Evolutionary conservation across 2,329 filamentous ascomycete species (phyloP), one percentile per base, ranked within the genome.

Genomic region (Neoascochyta sp.): DNA sequence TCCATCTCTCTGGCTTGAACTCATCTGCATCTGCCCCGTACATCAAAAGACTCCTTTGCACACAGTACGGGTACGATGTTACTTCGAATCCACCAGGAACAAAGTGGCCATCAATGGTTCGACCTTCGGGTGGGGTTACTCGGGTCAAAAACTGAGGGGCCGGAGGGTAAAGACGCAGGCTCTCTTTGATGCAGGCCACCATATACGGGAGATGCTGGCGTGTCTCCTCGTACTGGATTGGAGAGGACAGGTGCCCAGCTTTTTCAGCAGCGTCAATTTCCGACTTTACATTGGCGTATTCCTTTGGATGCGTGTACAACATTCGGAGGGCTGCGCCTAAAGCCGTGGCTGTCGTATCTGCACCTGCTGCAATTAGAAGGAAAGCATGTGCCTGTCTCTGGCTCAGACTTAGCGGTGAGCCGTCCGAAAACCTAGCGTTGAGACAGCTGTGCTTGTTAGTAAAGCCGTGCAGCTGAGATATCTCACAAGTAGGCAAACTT

Each of bases 121-220:
- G 53, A 2, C 54, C 56, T 3, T 39, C 45, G 11, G 44, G 34
- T 3, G 51, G 48, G 7, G 31, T 58, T 4, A 70, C 50, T 0
- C 73, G 63, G 3, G 71, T 66, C 45, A 76, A 72, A 15, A 75
- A 64, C 33, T 69, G 74, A 2, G 71, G 67, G 0, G 69, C 71
- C 0, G 72, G 64, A 1, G 73, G 73, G 31, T 67, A 65, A 12
- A 76, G 58, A 2, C 72, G 68, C 43, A 76, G 56, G 1, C 65
- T 64, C 44, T 76, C 73, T 15, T 67, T 66, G 24, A 76, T 63
- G 37, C 70, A 74, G 2, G 69, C 70, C 3, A 69, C 54, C 37
- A 69, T 75, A 52, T 64, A 76, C 1, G 67, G 72, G 23, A 60
- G 50, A 23, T 57, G 50, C 7, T 36, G 39, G n/a, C 50, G 47